Conservation (phyloP, 805 yeast genomes). For the Barnettozyma sp. region DNA sequence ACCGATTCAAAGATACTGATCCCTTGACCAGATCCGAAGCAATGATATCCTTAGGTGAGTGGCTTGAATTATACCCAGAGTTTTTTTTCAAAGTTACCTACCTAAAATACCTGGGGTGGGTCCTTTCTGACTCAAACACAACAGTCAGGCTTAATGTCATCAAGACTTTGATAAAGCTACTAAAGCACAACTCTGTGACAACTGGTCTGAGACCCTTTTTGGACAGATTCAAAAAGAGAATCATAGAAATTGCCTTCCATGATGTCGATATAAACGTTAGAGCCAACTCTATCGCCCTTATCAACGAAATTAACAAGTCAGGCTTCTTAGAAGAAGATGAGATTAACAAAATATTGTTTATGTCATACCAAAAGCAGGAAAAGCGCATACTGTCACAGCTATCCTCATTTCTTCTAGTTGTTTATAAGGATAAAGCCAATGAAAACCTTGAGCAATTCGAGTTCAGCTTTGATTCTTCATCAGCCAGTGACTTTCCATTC, state of each 20-base stretch:
- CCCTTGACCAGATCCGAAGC: constrained; percentile 66
- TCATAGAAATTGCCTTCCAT: constrained; percentile 53
- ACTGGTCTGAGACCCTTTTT: constrained; percentile 73
- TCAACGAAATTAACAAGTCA: constrained; percentile 47
- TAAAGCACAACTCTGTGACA: constrained; percentile 38
- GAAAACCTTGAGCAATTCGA: constrained; percentile 33
- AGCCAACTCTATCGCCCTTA: constrained; percentile 40
- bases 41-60: constrained; percentile 50
- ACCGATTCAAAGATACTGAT: constrained; percentile 77
- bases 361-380: constrained; percentile 31
- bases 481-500: constrained; percentile 19
- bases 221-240: constrained; percentile 58
- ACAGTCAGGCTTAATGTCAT: constrained; percentile 61
- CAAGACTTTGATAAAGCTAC: constrained; percentile 44
- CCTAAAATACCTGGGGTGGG: constrained; percentile 77
- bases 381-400: constrained; percentile 36
- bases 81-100: constrained; percentile 61
- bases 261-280: constrained; percentile 55
- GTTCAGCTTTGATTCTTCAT: constrained; percentile 25
- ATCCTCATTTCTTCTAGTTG: constrained; percentile 45
- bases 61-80: constrained; percentile 71
- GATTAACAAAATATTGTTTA: constrained; percentile 34
- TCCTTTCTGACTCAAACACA: constrained; percentile 62
- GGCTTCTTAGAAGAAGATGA: constrained; percentile 64
- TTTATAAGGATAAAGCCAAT: constrained; percentile 34